A percentile compares a stretch with the other conserved stretches of the same genome.
Conservation (phyloP, 2,329 filamentous ascomycete genomes). For the Colletotrichum sansevieriae region DNA sequence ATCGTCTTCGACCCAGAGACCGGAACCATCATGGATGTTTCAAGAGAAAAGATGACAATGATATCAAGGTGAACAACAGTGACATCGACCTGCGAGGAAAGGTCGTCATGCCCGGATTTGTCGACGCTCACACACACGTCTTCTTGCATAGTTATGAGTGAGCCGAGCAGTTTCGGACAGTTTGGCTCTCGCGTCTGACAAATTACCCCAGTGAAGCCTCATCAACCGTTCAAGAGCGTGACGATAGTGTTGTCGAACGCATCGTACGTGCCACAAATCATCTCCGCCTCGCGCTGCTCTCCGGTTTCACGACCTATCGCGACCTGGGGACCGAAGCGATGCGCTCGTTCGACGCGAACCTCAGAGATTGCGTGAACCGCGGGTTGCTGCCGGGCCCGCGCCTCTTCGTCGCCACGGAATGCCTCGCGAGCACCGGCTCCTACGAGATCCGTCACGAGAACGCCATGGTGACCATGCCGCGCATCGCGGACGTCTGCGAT, state of each 20-base stretch:
- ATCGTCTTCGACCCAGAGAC: constrained; percentile 55
- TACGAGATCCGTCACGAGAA: constrained; percentile 65
- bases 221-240: constrained; percentile 63
- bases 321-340: constrained; percentile 68
- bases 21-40: constrained; percentile 56
- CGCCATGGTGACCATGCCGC: constrained; percentile 46
- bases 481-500: constrained; percentile 59
- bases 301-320: constrained; percentile 71
- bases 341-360: constrained; percentile 61
- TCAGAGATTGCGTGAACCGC: constrained; percentile 67
- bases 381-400: constrained; percentile 67
- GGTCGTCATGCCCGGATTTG: constrained; percentile 64
- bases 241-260: constrained; percentile 69
- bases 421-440: constrained; percentile 62
- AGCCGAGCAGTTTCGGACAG: not conserved
- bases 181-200: constrained; percentile 7
- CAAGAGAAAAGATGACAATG: constrained; percentile 46
- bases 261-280: constrained; percentile 67
- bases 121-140: constrained; percentile 69
- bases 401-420: constrained; percentile 67
- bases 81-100: constrained; percentile 68
- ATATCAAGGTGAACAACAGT: constrained; percentile 46
- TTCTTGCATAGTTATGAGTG: constrained; percentile 64
- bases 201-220: constrained; percentile 29
- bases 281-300: constrained; percentile 63